phyloP scores from a whole-genome alignment of 2,329 filamentous ascomycete species.

The Xylariales sp. region DNA sequence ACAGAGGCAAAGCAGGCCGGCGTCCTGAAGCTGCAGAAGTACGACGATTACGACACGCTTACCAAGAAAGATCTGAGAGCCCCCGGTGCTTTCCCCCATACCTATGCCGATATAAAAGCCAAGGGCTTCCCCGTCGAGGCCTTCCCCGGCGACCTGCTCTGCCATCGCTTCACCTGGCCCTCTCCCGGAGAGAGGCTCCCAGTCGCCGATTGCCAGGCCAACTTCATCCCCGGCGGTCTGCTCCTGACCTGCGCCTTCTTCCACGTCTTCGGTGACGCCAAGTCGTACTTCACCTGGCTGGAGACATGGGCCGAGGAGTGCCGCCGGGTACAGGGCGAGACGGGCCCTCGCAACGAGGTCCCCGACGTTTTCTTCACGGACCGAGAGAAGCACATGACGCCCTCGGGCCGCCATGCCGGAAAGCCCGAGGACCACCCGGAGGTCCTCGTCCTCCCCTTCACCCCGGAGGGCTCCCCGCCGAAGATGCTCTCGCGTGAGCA shows the following conservation, averaged over 20 bases:
- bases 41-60: constrained; percentile 44
- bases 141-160: constrained; percentile 43
- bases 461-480: constrained; percentile 47
- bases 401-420: constrained; percentile 47
- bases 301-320: constrained; percentile 53
- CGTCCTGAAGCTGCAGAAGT: constrained; percentile 48
- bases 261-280: constrained; percentile 52
- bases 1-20: constrained; percentile 48
- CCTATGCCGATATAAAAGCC: constrained; percentile 45
- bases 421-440: constrained; percentile 49
- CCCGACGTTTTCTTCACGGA: constrained; percentile 48
- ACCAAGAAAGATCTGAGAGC: constrained; percentile 45
- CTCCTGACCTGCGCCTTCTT: constrained; percentile 46
- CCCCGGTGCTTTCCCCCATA: constrained; percentile 42
- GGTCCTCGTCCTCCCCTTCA: constrained; percentile 48
- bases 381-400: constrained; percentile 46
- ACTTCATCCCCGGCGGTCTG: constrained; percentile 49
- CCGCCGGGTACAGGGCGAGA: constrained; percentile 47
- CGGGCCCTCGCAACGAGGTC: constrained; percentile 42
- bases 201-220: constrained; percentile 44
- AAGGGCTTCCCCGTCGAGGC: constrained; percentile 45
- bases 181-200: constrained; percentile 41
- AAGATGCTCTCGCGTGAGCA: constrained; percentile 50
- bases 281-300: constrained; percentile 49
- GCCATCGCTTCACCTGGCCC: constrained; percentile 46